Evolutionary conservation across 1,139 yeast genomes (phyloP), one percentile per base, ranked within the genome.

Genomic region (Nematodospora anomalae): DNA sequence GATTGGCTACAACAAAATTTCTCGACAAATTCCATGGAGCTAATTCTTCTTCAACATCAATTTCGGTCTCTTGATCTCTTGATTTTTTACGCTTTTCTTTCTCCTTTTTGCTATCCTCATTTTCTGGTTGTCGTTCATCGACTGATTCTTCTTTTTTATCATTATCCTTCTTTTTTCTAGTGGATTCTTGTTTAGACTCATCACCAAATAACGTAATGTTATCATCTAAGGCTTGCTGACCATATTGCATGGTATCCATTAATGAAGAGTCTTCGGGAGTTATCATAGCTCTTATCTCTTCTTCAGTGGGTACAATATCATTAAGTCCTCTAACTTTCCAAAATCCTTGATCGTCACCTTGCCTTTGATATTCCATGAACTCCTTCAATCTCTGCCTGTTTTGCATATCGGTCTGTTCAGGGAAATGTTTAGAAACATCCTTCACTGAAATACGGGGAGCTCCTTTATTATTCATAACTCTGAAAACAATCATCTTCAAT

Each of bases 381-480:
- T 94, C 99, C 58, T 94, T 94, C 43, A 94, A 73, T 44, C 97
- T 72, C 62, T 92, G 97, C 51, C 98, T 76, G 54, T 89, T 92
- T 59, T 94, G 99, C 89, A 92, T 90, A 55, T 92, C 97, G 55
- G 86, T 90, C 58, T 90, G 97, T 51, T 90, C 97, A 0, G 98
- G 98, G 55, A 94, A 94, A 64, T 92, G 97, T 36, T 78, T 77
- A 0, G 95, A 83, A 16, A 94, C 87, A 50, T 94, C 97, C 46
- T 83, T 83, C 3, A 94, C 96, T 6, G 87, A 73, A 30, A 94
- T 73, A 36, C 97, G 71, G 28, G 86, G 82, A 30, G 80, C 77
- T 2, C 85, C 84, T 34, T 76, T 81, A 47, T 80, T 79, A 58
- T 90, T 88, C 62, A 94, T 71, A 3, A 90, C 87, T 40, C 98